phyloP scores from a whole-genome alignment of 83 land plant species.

The Thuja plicata region DNA sequence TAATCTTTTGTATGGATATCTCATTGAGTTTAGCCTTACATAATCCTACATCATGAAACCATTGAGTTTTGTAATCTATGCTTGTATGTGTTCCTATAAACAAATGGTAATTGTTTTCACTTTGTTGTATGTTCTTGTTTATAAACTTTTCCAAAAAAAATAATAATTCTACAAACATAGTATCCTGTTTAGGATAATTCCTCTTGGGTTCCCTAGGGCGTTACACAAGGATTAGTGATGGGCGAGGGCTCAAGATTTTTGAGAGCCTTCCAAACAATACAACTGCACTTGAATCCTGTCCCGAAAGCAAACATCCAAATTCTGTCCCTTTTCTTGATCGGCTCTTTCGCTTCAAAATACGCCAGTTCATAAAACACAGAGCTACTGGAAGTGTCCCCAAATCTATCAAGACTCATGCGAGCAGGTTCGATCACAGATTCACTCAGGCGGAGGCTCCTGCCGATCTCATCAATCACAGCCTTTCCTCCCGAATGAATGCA shows the following conservation, averaged over 20 bases:
- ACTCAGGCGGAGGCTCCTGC: conserved; percentile 11
- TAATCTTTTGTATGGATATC: too few relatives aligned
- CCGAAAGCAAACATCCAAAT: conserved; percentile 49
- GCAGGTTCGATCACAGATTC: conserved; percentile 35
- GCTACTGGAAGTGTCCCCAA: conserved; percentile 56
- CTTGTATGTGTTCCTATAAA: too few relatives aligned
- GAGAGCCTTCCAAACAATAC: conserved; percentile 31
- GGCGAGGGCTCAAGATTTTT: background rate
- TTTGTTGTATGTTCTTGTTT: too few relatives aligned
- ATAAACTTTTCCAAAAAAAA: too few relatives aligned
- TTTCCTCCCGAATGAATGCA: conserved; percentile 59
- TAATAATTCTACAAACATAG: too few relatives aligned
- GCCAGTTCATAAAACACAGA: conserved; percentile 42
- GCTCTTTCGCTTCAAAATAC: conserved; percentile 46
- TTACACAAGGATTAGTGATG: conserved; percentile 32
- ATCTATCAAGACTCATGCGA: conserved; percentile 47
- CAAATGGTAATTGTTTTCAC: too few relatives aligned
- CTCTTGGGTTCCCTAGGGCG: too few relatives aligned
- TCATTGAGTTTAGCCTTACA: too few relatives aligned
- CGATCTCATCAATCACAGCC: conserved; percentile 46
- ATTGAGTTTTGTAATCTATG: too few relatives aligned
- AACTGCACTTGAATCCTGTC: conserved; percentile 43
- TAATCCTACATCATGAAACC: too few relatives aligned
- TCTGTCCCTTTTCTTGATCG: conserved; percentile 38
- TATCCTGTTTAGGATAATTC: too few relatives aligned